These are phyloP conservation scores for Pythium rhizo-oryzae DNA, from an alignment of 352 stramenopile species.

Conservation along the genomic window DNA sequence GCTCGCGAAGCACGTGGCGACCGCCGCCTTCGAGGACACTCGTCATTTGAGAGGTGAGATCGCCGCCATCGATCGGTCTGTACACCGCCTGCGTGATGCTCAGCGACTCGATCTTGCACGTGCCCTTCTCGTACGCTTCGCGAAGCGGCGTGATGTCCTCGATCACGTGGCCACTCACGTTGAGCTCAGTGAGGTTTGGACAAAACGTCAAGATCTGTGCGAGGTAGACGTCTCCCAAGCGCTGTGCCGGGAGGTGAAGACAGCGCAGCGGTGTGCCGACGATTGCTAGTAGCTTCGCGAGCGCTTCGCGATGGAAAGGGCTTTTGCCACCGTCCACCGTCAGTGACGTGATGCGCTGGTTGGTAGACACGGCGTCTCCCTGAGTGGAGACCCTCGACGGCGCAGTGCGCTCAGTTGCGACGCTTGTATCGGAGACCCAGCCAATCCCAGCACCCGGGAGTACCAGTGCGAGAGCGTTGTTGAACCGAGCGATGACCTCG, in stretches of 20 bases:
- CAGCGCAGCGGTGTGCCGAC: background rate
- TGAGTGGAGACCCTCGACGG: background rate
- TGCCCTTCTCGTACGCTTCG: background rate
- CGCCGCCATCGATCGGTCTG: background rate
- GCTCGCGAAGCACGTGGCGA: slow-evolving; percentile 3
- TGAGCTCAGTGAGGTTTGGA: slow-evolving; percentile 19
- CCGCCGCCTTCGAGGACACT: slow-evolving; percentile 3
- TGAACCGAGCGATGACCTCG: slow-evolving; percentile 35
- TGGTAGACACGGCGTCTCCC: background rate
- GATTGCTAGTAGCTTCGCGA: slow-evolving; percentile 8
- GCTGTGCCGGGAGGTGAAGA: background rate
- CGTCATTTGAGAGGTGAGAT: background rate
- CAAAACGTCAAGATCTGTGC: slow-evolving; percentile 8
- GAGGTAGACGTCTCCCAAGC: slow-evolving; percentile 2
- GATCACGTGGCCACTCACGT: slow-evolving; percentile 7
- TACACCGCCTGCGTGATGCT: slow-evolving; percentile 7
- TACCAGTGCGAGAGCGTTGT: slow-evolving; percentile 36
- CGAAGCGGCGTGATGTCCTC: background rate
- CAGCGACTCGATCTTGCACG: slow-evolving; percentile 10
- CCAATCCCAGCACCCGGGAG: slow-evolving; percentile 39
- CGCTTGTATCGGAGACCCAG: slow-evolving; percentile 24
- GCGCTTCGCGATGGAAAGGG: background rate
- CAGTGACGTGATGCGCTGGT: slow-evolving; percentile 9
- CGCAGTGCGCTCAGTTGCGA: slow-evolving; percentile 9
- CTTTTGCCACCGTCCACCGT: background rate